Evolutionary conservation across 305 asterid species (phyloP), one percentile per base, ranked within the genome.

Genomic region (Petunia hybrid): DNA sequence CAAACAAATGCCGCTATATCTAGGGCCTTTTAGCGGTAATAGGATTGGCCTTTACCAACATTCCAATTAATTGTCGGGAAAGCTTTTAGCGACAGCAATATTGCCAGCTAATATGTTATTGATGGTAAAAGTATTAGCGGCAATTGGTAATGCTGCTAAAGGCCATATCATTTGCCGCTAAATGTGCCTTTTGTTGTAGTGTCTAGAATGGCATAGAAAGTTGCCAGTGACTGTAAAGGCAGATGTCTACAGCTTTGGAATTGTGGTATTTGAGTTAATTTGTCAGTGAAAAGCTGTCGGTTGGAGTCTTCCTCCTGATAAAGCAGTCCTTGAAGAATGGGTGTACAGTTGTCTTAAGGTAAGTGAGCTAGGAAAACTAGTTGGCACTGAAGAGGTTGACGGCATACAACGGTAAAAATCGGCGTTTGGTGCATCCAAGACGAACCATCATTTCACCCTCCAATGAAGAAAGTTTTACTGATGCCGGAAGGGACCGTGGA

Each of bases 401-500:
- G 59, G 5, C 77, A 66, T 38, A 45, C 78, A 81, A 62, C 56
- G 85, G 66, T 88, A 22, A 89, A 80, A 71, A 65, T 87, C 36
- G 85, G 84, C 36, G 78, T 87, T 22, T 85, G 88, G 90, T 85
- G 85, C 84, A 85, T 81, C 55, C 90, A 87, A 76, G 84, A 84
- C 1, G 84, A 83, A 42, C 85, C 87, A 43, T 83, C 89, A 6
- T 82, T 89, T 16, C 89, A 92, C 41, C 93, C 95, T 10, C 82
- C 91, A 0, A 91, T 89, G 93, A 88, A 87, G 31, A 86, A 84
- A 83, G 92, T 86, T 79, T 8, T 90, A 41, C 84, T 86, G 5
- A 89, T 90, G 92, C 80, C 87, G 46, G 92, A 90, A 75, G 91
- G 92, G 39, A 90, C 92, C 38, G 88, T 87, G 5, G 91, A 87